Evolutionary conservation across 2,329 filamentous ascomycete species (phyloP), one percentile per base, ranked within the genome.

Genomic region (Cladosporium sp.): DNA sequence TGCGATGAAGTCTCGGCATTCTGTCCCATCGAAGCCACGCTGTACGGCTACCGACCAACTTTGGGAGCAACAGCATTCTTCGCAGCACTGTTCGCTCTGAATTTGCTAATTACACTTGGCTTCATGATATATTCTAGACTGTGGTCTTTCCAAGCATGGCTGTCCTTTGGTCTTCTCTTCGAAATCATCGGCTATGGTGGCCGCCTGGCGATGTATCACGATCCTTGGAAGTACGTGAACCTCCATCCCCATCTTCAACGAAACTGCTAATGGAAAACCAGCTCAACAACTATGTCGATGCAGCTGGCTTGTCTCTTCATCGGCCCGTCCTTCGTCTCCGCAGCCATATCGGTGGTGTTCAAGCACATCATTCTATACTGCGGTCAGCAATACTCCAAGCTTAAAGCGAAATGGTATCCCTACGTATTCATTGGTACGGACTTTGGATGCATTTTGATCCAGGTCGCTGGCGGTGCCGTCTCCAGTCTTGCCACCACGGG

Each of bases 311-410:
- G 20, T 19, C 25, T 30, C 4, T 41, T 41, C 38, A 30, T 41
- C 38, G 25, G 25, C 7, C 20, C 38, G 4, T 25, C 35, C 8
- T 38, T 38, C 16, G 35, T 38, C 16, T 38, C 35, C 4, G 35
- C 35, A 6, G 35, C 45, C 20, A 49, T 49, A 9, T 39, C 35
- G n/a, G 45, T 49, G 35, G 38, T 36, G 2, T 49, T 49, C 45
- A 49, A 49, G 35, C 45, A 49, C 35, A 49, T 49, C 30, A 41
- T 41, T n/a, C 35, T 49, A 2, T 49, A 49, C 35, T 39, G 33
- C 35, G 45, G 45, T 29, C 32, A 40, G 11, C 35, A 32, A 16
- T 35, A 49, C 35, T 41, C 38, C 13, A 39, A 40, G 13, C 22
- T 49, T 7, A 29, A 36, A 7, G 45, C 45, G 15, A 49, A 49